Evolutionary conservation across 1,139 yeast genomes (phyloP).

Genomic region (Pichia sp.): DNA sequence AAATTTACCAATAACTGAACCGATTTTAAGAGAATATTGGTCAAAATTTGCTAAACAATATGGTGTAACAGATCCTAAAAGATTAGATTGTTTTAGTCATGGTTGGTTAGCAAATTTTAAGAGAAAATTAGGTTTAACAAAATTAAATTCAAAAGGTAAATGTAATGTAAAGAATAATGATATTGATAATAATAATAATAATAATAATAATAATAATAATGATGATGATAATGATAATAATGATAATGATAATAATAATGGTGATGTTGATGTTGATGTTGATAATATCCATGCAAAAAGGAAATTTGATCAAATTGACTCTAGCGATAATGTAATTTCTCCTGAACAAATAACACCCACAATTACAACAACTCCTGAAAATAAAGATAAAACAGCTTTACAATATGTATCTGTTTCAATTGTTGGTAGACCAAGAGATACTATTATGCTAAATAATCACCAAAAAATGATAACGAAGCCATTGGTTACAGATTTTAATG

Average conservation of each 20-base stretch:
- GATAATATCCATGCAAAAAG: not conserved
- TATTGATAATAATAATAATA: no score
- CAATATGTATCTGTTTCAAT: not conserved
- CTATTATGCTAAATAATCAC: no score
- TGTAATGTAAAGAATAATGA: no score
- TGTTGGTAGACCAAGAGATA: not conserved
- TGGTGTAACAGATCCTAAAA: constrained; percentile 56
- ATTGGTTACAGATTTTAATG: not conserved
- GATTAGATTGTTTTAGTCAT: constrained; percentile 48
- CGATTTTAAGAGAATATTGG: constrained; percentile 52
- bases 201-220: no score
- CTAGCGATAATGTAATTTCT: no score
- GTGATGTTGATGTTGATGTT: not conserved
- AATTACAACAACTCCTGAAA: not conserved
- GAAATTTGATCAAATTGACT: not conserved
- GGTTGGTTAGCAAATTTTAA: constrained; percentile 60
- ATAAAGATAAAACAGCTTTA: not conserved
- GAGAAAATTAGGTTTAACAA: constrained; percentile 49
- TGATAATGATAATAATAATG: not conserved
- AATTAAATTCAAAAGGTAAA: constrained; percentile 17
- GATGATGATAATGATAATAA: not conserved
- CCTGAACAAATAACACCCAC: not conserved
- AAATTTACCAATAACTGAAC: constrained; percentile 47
- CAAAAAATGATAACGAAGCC: not conserved
- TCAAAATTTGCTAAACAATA: constrained; percentile 46